Conservation (phyloP, 495 filamentous ascomycete species). For the Penicillium macrosclerotiorum region DNA sequence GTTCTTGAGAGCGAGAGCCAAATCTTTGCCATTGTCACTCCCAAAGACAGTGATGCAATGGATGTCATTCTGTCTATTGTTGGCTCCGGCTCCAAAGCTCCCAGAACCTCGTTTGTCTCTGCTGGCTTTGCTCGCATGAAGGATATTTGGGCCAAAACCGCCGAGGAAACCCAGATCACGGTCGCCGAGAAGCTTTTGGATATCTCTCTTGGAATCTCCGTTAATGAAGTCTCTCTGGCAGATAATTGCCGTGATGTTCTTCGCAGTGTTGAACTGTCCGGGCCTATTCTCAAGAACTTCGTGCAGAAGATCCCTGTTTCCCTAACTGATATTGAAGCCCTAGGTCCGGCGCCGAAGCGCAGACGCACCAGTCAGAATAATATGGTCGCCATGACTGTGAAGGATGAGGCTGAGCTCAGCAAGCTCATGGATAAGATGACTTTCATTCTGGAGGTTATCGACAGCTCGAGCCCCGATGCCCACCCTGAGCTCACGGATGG, state of each 20-base stretch:
- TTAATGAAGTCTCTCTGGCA: constrained; percentile 31
- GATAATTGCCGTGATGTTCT: constrained; percentile 65
- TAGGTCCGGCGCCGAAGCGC: constrained; percentile 67
- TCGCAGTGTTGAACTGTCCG: constrained; percentile 63
- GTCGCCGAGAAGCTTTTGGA: constrained; percentile 62
- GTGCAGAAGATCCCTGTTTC: constrained; percentile 66
- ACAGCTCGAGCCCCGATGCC: constrained; percentile 66
- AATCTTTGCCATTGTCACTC: constrained; percentile 58
- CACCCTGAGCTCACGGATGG: constrained; percentile 71
- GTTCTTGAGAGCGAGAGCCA: constrained; percentile 55
- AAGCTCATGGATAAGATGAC: constrained; percentile 70
- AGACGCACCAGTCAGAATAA: constrained; percentile 71
- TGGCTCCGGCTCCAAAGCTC: constrained; percentile 42
- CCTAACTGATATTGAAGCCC: constrained; percentile 57
- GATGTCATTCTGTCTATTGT: constrained; percentile 53
- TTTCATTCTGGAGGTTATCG: constrained; percentile 84
- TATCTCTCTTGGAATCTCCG: constrained; percentile 36
- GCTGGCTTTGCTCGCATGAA: constrained; percentile 64
- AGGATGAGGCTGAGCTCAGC: constrained; percentile 54
- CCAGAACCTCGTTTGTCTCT: constrained; percentile 52
- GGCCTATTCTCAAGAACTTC: constrained; percentile 65
- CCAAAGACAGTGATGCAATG: constrained; percentile 67
- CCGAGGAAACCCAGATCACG: constrained; percentile 56
- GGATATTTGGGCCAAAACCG: constrained; percentile 68
- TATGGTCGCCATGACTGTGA: constrained; percentile 40